phyloP scores from a whole-genome alignment of 495 filamentous ascomycete genomes.

The Amphirosellinia nigrospora region DNA sequence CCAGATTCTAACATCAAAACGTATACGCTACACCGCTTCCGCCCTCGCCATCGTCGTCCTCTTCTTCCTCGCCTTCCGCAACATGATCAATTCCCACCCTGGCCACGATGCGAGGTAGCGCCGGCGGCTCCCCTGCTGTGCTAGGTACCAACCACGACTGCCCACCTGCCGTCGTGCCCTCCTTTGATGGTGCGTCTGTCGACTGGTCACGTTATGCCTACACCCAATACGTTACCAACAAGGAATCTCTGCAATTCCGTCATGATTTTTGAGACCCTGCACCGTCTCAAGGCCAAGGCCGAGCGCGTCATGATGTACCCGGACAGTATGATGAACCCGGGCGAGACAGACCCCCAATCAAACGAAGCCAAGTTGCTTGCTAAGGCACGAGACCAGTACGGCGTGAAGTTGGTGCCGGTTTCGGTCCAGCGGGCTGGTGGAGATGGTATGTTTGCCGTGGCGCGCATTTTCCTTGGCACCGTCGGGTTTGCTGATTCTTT shows the following conservation, averaged over 20 bases:
- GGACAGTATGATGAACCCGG: slow-evolving; percentile 51
- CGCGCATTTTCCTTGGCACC: neutral
- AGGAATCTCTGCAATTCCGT: slow-evolving; percentile 76
- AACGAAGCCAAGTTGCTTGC: slow-evolving; percentile 62
- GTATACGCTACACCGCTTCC: slow-evolving; percentile 36
- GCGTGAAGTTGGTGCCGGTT: slow-evolving; percentile 66
- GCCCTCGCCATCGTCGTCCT: slow-evolving; percentile 34
- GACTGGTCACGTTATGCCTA: slow-evolving; percentile 73
- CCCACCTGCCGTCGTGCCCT: slow-evolving; percentile 35
- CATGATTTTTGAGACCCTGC: slow-evolving; percentile 73
- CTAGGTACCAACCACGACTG: slow-evolving; percentile 35
- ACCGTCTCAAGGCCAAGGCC: slow-evolving; percentile 65
- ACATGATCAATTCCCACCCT: slow-evolving; percentile 39
- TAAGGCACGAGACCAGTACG: slow-evolving; percentile 65
- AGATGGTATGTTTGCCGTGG: slow-evolving; percentile 41
- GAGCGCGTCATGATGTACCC: slow-evolving; percentile 74
- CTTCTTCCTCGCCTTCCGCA: slow-evolving; percentile 40
- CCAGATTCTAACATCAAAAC: slow-evolving; percentile 40
- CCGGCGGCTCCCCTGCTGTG: slow-evolving; percentile 12
- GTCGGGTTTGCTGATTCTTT: slow-evolving; percentile 27
- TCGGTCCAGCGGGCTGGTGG: slow-evolving; percentile 56
- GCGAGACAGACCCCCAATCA: slow-evolving; percentile 43
- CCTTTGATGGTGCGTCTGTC: slow-evolving; percentile 33
- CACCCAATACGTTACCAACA: slow-evolving; percentile 72
- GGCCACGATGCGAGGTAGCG: slow-evolving; percentile 32